Evolutionary conservation across 1,139 yeast genomes (phyloP), one percentile per base, ranked within the genome.

Genomic region (Pichia sp.): DNA sequence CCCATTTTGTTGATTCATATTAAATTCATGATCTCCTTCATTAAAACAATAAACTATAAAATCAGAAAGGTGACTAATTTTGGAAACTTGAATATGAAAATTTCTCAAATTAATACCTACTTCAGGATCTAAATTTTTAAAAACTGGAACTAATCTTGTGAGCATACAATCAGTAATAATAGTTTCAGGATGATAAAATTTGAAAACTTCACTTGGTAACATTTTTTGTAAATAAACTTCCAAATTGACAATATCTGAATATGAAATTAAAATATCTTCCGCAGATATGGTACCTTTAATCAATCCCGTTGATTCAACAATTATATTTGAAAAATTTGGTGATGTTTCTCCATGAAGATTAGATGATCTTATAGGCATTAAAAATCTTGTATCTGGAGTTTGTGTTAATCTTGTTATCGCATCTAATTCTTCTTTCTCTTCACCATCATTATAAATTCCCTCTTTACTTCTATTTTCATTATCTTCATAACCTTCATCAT

Each of bases 1-100:
- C 14, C 26, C 31, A 23, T 31, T 34, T 6, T 27, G 27, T 2
- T 16, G 30, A 22, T 33, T 31, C 21, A 44, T 43, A 34, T 45
- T 30, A 5, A 43, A 16, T 4, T 46, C 37, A 4, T 50, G 54
- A 20, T 55, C 55, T 30, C 59, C 60, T 7, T 60, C 54, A 36
- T 72, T 68, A 45, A 76, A 68, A 45, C 76, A 66, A 56, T 84
- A 86, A 13, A 85, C 75, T 21, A 81, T 64, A 43, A 84, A 73
- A 56, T 85, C 94, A 0, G 89, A 74, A 25, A 83, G 68, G 15
- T 73, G 67, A 8, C 87, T 80, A 56, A 78, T 65, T 55, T 83
- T 85, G 19, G 84, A 72, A 8, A 77, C 85, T 61, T 85, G 95
- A 44, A 80, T 78, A 51, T 80, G 83, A 59, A 83, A 86, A 57